phyloP scores from a whole-genome alignment of 768 basidiomycete genomes.

The Pisolithus albus region DNA sequence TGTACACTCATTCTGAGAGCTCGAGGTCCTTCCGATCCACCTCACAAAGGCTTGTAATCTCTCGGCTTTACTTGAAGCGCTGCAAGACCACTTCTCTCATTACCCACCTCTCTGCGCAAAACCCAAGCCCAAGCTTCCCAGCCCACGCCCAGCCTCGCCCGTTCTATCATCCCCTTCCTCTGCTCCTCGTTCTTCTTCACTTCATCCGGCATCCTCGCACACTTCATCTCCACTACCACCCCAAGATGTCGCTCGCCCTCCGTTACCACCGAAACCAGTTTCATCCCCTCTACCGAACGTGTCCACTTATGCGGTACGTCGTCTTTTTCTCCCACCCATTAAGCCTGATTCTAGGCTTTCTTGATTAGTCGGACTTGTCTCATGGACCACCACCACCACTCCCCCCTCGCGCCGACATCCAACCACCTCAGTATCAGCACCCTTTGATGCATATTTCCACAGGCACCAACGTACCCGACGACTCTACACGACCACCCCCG shows the following conservation, averaged over 20 bases:
- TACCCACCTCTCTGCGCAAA: constrained; percentile 89
- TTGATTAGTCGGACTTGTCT: constrained; percentile 19
- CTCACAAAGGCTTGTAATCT: constrained; percentile 65
- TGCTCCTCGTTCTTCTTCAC: constrained; percentile 12
- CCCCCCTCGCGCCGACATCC: constrained; percentile 18
- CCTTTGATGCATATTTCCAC: constrained; percentile 10
- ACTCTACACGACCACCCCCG: constrained; percentile 13
- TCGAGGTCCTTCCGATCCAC: constrained; percentile 6
- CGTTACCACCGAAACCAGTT: constrained; percentile 34
- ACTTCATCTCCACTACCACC: constrained; percentile 15
- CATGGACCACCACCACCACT: constrained; percentile 34
- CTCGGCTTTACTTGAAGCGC: constrained; percentile 61
- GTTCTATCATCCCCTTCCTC: constrained; percentile 14
- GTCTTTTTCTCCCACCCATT: neutral
- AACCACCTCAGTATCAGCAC: constrained; percentile 24
- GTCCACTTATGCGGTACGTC: constrained; percentile 14
- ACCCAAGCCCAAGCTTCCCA: constrained; percentile 41
- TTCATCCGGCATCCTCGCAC: neutral
- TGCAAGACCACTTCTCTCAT: constrained; percentile 77
- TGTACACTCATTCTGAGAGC: constrained; percentile 17
- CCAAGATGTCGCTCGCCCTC: constrained; percentile 27
- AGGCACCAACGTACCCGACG: constrained; percentile 12
- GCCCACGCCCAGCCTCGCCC: constrained; percentile 17
- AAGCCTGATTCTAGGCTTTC: neutral
- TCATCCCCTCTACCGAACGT: constrained; percentile 10